A percentile compares a stretch with the other conserved stretches of the same genome.
Evolutionary conservation across 805 yeast genomes (phyloP).

Genomic region (Metschnikowia aberdeeniae): DNA sequence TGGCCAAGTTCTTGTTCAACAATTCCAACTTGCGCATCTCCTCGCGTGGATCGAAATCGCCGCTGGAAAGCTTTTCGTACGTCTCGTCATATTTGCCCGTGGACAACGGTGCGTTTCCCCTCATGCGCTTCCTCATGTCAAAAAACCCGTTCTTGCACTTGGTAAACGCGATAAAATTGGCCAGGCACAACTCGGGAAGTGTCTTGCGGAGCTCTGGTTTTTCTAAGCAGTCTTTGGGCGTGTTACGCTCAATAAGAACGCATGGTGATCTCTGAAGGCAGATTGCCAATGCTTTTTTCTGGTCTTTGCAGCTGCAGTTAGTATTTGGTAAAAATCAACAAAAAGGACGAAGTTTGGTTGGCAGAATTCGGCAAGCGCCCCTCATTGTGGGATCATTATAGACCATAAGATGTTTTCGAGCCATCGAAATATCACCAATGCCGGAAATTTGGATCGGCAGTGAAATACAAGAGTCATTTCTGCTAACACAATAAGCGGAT

Average conservation of each 20-base stretch:
- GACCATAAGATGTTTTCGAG: no score
- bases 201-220: conserved; percentile 72
- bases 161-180: conserved; percentile 78
- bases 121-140: conserved; percentile 85
- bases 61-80: conserved; percentile 70
- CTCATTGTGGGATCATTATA: no score
- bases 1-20: conserved; percentile 49
- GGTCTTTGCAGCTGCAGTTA: conserved; percentile 78
- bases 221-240: conserved; percentile 83
- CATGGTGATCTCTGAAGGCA: conserved; percentile 96
- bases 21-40: conserved; percentile 71
- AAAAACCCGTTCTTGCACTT: conserved; percentile 90
- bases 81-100: conserved; percentile 92
- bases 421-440: no score
- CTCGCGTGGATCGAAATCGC: conserved; percentile 76
- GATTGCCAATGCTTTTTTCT: conserved; percentile 89
- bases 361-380: no score
- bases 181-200: conserved; percentile 83
- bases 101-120: conserved; percentile 90
- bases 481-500: no score
- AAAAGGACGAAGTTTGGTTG: no score
- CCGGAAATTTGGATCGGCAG: no score
- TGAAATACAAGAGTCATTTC: no score
- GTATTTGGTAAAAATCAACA: conserved; percentile 3
- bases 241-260: conserved; percentile 83